Conservation (phyloP, 2,329 filamentous ascomycete genomes). For the Aspergillus intermedius region DNA sequence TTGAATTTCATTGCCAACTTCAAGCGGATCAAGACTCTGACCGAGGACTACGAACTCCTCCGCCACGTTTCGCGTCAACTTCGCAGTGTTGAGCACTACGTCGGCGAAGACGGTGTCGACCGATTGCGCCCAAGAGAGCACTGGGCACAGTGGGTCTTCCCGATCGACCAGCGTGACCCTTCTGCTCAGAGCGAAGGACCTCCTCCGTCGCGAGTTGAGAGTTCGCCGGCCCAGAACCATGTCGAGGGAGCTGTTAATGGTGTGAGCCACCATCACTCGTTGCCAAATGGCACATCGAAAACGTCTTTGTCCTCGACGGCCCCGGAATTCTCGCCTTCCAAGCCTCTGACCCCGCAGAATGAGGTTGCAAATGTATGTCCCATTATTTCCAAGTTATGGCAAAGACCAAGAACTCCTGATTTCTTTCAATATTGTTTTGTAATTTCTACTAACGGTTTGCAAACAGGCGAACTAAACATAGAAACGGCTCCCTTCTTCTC, state of each 20-base stretch:
- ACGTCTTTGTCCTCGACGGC: constrained; percentile 57
- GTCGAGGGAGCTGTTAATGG: constrained; percentile 28
- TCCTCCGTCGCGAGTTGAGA: constrained; percentile 29
- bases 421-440: not conserved
- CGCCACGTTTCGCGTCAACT: constrained; percentile 70
- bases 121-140: constrained; percentile 66
- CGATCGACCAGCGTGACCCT: constrained; percentile 63
- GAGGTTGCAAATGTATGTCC: constrained; percentile 34
- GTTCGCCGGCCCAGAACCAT: constrained; percentile 32
- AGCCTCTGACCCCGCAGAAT: constrained; percentile 20
- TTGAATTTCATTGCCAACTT: constrained; percentile 76
- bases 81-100: constrained; percentile 63
- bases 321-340: constrained; percentile 54
- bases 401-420: not conserved
- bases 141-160: constrained; percentile 75
- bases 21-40: constrained; percentile 70
- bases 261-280: constrained; percentile 17
- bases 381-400: not conserved
- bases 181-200: constrained; percentile 69
- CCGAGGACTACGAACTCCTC: constrained; percentile 65
- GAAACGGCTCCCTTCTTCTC: constrained; percentile 28
- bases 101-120: constrained; percentile 70
- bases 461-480: constrained; percentile 28
- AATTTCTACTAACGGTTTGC: constrained; percentile 24
- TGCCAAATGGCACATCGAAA: constrained; percentile 40